Base-by-base conservation (phyloP, 345 rosid species). In the Iberis pinnata region DNA sequence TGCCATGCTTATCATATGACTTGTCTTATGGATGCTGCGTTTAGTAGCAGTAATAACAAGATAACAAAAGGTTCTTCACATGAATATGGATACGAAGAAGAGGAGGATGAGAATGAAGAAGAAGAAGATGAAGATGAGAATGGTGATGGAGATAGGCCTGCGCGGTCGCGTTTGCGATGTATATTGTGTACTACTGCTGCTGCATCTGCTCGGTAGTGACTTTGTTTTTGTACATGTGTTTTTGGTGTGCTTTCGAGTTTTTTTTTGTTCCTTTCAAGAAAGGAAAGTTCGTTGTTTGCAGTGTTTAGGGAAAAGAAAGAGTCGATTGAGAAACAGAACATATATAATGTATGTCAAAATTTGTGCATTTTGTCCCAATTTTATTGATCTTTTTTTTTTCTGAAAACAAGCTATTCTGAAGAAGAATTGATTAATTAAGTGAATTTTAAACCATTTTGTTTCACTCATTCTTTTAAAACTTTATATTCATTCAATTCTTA, bases 151-250 rank as follows among this genome's bases (percentile, higher is more conserved):
- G 60, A 58, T 36, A 53, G 59, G 18, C 64, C 82, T 1, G 79
- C 71, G 56, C 65, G 57, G 49, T 67, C 83, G 53, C 81, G 75
- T 1, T 42, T 86, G 70, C 84, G 99, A 36, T 93, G 99, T 69
- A 93, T 83, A 49, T 72, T 93, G 65, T 93, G 99, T 67, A 93
- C 99, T 51, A 93, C 97, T n/a, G 99, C 94, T 13, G 72, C 67
- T 60, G 72, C 57, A 7, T 60, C 67, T 9, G 62, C 22, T 46
- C 66, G 72, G 41, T 67, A 60, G 46, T 46, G 35, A 53, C 37
- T 35, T 29, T n/a, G n/a, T n/a, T 17, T 53, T 14, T 54, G 47
- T 45, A 48, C 15, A 58, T 58, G 65, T 52, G 49, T 53, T 42
- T 58, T 67, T 60, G 56, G 61, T 53, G 52, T 53, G 71, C 33